Evolutionary conservation across 768 basidiomycete species (phyloP), one percentile per base, ranked within the genome.

Genomic region (Cyclocybe aegerita): DNA sequence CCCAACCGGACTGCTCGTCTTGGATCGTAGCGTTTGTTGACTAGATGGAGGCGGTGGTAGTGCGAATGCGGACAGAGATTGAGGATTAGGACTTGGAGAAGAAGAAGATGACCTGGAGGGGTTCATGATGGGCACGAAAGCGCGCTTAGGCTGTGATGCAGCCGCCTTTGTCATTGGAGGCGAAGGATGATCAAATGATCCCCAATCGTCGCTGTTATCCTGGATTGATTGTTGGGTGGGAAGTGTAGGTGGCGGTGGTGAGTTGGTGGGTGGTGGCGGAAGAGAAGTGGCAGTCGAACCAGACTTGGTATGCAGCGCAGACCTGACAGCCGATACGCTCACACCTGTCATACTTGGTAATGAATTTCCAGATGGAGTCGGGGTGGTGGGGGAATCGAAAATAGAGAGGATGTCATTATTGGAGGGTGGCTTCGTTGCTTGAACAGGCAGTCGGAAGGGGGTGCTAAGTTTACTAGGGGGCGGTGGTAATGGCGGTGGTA

Each of bases 401-500:
- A 66, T 49, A 14, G 61, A 70, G 49, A 64, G 70, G 50, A 55
- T 65, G 48, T 60, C 63, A 44, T 63, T 56, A 23, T 58, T 48
- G 9, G 49, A 43, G 16, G 17, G 23, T 8, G 52, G 43, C 33
- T 31, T 50, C 2, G n/a, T 53, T 34, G 48, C 35, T 29, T 9
- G 16, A 14, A 9, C 32, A 36, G 30, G 8, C 16, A 45, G 43
- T 9, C 30, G 38, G 17, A 16, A 35, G 12, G 16, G 34, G 33
- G 29, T 14, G 23, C 35, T 60, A 14, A 66, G 60, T 51, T 66
- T 59, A 12, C 74, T 68, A 7, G 78, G 70, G 12, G 73, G 67
- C 39, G 72, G 75, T 9, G 70, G 61, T 29, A 77, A 67, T 10
- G 77, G 79, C 9, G 79, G 75, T 15, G 80, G 79, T 46, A 83